Evolutionary conservation across 1,284 basidiomycete genomes (phyloP), one percentile per base, ranked within the genome.

Genomic region (Melampsora americana): DNA sequence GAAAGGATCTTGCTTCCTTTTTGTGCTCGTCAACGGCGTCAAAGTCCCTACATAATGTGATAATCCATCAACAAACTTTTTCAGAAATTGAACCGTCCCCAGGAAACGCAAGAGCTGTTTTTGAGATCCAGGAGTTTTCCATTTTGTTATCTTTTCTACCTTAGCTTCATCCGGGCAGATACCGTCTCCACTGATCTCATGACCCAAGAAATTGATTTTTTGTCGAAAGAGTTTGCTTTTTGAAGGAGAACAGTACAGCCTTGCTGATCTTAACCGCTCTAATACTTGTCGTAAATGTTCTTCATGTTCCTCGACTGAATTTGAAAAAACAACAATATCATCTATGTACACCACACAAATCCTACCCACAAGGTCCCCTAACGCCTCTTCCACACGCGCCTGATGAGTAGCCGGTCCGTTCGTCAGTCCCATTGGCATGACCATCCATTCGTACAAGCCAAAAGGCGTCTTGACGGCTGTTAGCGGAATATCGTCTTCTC

Each of bases 271-370:
- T 4, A 68, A 32, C 16, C 26, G 18, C 5, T 68, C 66, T 26
- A 68, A 30, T 28, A 68, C 39, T 28, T 26, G 46, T 0, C 26
- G 3, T 1, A 68, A 14, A 20, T 68, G 66, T 1, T 66, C 3
- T 0, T 69, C 39, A 71, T 86, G 85, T 66, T 86, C 83, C 11
- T 83, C 82, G 0, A 83, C 11, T 0, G 78, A 78, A 0, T 83
- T 0, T 0, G 84, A 85, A 82, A 83, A 86, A 61, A 86, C 85
- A 32, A 86, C 79, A 66, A 86, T 86, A 68, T 86, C 82, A 77
- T 86, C 85, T 0, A 86, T 77, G 76, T 86, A 86, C 0, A 85
- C 82, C 77, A 85, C 81, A 77, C 83, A 84, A 66, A 84, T 82
- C 0, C 80, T 80, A 4, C 84, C 84, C 39, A 86, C 80, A 66